Evolutionary conservation across 345 rosid species (phyloP), one percentile per base, ranked within the genome.

Genomic region (Salix viminalis): DNA sequence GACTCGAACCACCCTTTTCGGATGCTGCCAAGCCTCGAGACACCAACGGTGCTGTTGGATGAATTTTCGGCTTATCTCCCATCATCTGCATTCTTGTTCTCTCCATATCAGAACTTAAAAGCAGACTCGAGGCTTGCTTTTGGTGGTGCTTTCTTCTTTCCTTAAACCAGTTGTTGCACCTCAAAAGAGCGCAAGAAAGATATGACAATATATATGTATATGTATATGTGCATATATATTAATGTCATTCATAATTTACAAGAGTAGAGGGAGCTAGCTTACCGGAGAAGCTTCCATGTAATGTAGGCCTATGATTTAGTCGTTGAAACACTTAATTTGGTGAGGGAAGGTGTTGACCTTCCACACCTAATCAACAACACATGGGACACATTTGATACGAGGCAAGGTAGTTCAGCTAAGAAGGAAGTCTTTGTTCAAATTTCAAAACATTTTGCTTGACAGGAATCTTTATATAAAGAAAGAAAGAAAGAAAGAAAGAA

Each of bases 331-430:
- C 23, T 72, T 36, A 36, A 36, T 5, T 69, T 42, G 32, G 69
- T 30, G 37, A 52, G 56, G 72, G 68, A 76, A 76, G 16, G 75
- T 79, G 88, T 81, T 65, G 46, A 89, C 88, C 90, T 79, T 81
- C 85, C 83, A 75, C 78, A 91, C 89, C 94, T 82, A 84, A 77
- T 66, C n/a, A 80, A 71, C 69, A 41, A 30, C 78, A 48, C 71
- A 10, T 10, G 28, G 64, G 64, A 37, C 69, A 69, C 37, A 54
- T 44, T 48, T 15, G 69, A 73, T 67, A 34, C 16, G 65, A 65
- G 21, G 36, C 5, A n/a, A 32, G 67, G 89, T 86, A 61, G 96
- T 84, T 91, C 84, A 88, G 81, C 96, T 82, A 75, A 87, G 73
- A 70, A 37, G 11, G 71, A 48, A 23, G 50, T 48, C 5, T 42